phyloP scores from a whole-genome alignment of 73 alveolate genomes.

The Paramecium biaurelia region DNA sequence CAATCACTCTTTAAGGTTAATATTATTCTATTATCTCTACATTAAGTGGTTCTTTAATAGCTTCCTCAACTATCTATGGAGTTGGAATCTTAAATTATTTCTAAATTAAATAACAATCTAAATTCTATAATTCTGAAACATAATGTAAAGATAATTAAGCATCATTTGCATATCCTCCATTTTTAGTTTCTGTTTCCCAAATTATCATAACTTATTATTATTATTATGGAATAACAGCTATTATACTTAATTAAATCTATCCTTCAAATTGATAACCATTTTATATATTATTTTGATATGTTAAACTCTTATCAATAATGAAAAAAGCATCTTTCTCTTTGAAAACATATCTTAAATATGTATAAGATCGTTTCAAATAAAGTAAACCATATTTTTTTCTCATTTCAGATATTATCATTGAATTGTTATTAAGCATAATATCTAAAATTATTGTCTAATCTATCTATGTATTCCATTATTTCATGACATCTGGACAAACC shows the following conservation, averaged over 20 bases:
- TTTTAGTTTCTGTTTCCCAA: slow-evolving; percentile 18
- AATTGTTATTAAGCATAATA: not conserved
- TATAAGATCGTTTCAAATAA: not conserved
- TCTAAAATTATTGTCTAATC: not conserved
- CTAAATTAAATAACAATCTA: not conserved
- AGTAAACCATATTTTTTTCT: slow-evolving; percentile 23
- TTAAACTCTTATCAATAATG: not conserved
- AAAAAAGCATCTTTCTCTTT: not conserved
- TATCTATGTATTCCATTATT: slow-evolving; percentile 4
- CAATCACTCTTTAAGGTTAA: not conserved
- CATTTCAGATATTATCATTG: not conserved
- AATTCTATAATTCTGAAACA: not conserved
- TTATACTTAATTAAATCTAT: not conserved
- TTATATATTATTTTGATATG: not conserved
- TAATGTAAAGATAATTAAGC: not conserved
- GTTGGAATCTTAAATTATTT: not conserved
- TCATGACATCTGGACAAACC: slow-evolving; percentile 18
- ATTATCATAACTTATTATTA: not conserved
- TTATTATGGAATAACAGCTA: not conserved
- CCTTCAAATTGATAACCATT: not conserved
- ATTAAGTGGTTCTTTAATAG: not conserved
- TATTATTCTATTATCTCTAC: not conserved
- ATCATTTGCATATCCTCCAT: slow-evolving; percentile 51
- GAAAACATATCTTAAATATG: not conserved
- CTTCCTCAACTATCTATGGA: not conserved